Evolutionary conservation across 805 yeast species (phyloP), one percentile per base, ranked within the genome.

Genomic region (Hanseniaspora pseudoguilliermondii): DNA sequence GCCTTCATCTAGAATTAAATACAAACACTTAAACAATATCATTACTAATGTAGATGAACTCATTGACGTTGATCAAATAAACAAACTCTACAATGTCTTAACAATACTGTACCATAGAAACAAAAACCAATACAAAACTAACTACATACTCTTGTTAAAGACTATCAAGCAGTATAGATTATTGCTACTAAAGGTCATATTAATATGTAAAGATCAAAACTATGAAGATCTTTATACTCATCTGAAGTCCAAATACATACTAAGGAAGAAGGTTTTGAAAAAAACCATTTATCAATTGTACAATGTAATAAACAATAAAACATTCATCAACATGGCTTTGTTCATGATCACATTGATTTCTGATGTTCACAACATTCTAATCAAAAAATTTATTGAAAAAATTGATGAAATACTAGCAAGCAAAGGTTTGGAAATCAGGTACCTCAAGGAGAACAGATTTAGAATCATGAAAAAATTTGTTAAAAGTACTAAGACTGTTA

Each of bases 141-240:
- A 82, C 3, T 76, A 75, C 8, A 76, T 86, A 34, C 63, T 64
- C 9, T 89, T 96, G 96, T 89, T 95, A 91, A 76, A 72, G 58
- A 75, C 78, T 58, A 69, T 89, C 42, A 75, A 80, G 58, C 75
- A 82, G 10, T 62, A 87, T 29, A 85, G 84, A 61, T 74, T 95
- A 42, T 71, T 74, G n/a, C 58, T 62, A 21, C 48, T 57, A 2
- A 60, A 60, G 9, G 59, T 63, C 7, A 9, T 52, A n/a, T 7
- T 18, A 16, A 25, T 23, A 5, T 13, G 11, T 2, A n/a, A n/a
- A 4, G 21, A 25, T 13, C 20, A 36, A 5, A 46, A 27, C 2
- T 18, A 32, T 10, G 25, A 42, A 11, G 15, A 21, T 2, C 13
- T 53, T 2, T 53, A 46, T 32, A 21, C 15, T 10, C n/a, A 29